Evolutionary conservation across 164 flowering plant species (phyloP).

Genomic region (Piper betle): DNA sequence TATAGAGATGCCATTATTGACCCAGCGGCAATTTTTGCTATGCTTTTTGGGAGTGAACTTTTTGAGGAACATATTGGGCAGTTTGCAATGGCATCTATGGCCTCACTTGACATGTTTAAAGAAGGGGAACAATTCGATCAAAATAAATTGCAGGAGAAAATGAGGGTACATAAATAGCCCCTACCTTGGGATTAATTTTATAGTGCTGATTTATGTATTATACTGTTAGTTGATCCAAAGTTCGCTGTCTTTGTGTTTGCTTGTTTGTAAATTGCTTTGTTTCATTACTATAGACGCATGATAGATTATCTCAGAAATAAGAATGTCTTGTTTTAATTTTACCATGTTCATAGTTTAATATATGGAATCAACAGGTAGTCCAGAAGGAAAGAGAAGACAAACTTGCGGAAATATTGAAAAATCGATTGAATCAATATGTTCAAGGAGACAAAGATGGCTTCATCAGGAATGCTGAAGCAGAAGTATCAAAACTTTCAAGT

Average conservation of each 20-base stretch:
- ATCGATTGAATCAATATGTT: conserved; percentile 64
- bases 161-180: conserved; percentile 45
- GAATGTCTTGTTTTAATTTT: not conserved
- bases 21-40: conserved; percentile 97
- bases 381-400: conserved; percentile 97
- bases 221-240: not conserved
- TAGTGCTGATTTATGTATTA: not conserved
- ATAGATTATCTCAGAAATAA: not conserved
- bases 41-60: conserved; percentile 99
- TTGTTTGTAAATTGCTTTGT: not conserved
- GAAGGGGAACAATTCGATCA: conserved; percentile 84
- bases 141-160: conserved; percentile 82
- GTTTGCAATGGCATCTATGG: conserved; percentile 99
- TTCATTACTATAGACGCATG: too few species aligned
- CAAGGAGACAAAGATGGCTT: conserved; percentile 73
- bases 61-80: conserved; percentile 98
- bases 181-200: not conserved
- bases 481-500: conserved; percentile 69
- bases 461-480: conserved; percentile 59
- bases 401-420: conserved; percentile 51
- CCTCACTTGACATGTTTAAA: conserved; percentile 79
- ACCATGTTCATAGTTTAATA: not conserved
- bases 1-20: conserved; percentile 86
- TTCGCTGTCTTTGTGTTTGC: too few species aligned
- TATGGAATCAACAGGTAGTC: conserved; percentile 33